Percentiles rank a stretch among this genome's conserved stretches.
phyloP scores from a whole-genome alignment of 164 flowering plant genomes.

The Kalanchoe fedtschenkoi region DNA sequence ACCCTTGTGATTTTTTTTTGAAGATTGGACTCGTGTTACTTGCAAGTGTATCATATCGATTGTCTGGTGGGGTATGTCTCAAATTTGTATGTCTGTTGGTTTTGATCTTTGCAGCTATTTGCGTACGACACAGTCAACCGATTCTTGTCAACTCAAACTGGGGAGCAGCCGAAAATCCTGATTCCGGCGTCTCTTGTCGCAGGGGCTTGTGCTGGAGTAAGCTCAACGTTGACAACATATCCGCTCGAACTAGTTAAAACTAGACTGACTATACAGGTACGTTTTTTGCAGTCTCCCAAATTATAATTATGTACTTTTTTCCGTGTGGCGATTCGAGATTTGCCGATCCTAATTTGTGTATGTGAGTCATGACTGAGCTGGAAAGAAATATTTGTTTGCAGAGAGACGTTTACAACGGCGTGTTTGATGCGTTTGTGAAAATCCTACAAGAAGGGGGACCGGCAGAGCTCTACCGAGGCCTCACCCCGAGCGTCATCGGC shows the following conservation, averaged over 20 bases:
- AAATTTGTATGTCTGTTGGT: background rate
- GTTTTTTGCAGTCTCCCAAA: background rate
- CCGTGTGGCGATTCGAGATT: background rate
- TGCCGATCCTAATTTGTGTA: background rate
- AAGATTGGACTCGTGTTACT: no score
- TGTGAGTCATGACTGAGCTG: background rate
- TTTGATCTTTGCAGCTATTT: conserved; percentile 38
- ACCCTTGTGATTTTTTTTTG: no score
- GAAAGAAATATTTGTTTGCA: conserved; percentile 12
- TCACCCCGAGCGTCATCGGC: conserved; percentile 65
- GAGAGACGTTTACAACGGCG: conserved; percentile 52
- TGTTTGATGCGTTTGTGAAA: conserved; percentile 54
- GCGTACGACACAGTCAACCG: conserved; percentile 66
- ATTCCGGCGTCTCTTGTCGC: conserved; percentile 60
- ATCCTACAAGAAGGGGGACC: conserved; percentile 57
- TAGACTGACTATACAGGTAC: conserved; percentile 66
- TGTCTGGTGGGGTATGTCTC: background rate
- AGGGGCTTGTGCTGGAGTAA: conserved; percentile 72
- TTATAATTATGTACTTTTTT: background rate
- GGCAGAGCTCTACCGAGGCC: conserved; percentile 65
- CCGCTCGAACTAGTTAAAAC: conserved; percentile 77
- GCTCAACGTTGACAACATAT: conserved; percentile 61
- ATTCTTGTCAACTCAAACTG: conserved; percentile 37
- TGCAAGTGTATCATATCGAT: background rate
- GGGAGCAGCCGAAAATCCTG: conserved; percentile 40